Evolutionary conservation across 2,329 filamentous ascomycete species (phyloP), one percentile per base, ranked within the genome.

Genomic region (Hypoxylon sp.): DNA sequence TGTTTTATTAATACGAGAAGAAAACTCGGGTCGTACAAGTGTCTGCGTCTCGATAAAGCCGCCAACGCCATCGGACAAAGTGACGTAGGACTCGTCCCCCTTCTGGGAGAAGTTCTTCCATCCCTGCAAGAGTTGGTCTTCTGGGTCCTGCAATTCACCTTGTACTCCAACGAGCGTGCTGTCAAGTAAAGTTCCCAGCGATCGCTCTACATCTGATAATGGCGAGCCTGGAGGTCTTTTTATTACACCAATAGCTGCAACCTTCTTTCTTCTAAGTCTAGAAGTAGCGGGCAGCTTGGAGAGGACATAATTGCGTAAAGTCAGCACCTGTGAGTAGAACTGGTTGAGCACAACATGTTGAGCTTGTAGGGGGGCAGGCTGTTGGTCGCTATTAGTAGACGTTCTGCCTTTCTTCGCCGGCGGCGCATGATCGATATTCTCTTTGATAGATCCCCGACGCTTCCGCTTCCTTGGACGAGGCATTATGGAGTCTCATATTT

Each of bases 231-330:
- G 57, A 33, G 60, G 14, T 10, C 67, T 65, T 5, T 65, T 64
- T 19, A 72, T 69, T 35, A 76, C 73, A 3, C 85, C 84, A 22
- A 88, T 68, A 3, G 78, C 79, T 1, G 81, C 76, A 52, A 91
- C 84, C 73, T 89, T 90, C 75, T 83, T 88, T 31, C 86, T 82
- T 50, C 89, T 82, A 59, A 90, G 77, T 60, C 85, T 91, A 4
- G 93, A 95, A 10, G 88, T 84, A n/a, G 79, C 72, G 0, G 92
- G 91, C 10, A 97, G 85, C 66, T 84, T 87, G 19, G 83, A 82
- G 52, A 94, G 82, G 42, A 94, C 82, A 81, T 93, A 92, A 64
- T 91, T 84, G 73, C 93, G 89, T 63, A 97, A 82, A 0, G 90
- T 90, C 61, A 88, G 79, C 11, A 94, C 86, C 51, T 85, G 80